Evolutionary conservation across 306 rosid species (phyloP), one percentile per base, ranked within the genome.

Genomic region (Lablab purpureus): DNA sequence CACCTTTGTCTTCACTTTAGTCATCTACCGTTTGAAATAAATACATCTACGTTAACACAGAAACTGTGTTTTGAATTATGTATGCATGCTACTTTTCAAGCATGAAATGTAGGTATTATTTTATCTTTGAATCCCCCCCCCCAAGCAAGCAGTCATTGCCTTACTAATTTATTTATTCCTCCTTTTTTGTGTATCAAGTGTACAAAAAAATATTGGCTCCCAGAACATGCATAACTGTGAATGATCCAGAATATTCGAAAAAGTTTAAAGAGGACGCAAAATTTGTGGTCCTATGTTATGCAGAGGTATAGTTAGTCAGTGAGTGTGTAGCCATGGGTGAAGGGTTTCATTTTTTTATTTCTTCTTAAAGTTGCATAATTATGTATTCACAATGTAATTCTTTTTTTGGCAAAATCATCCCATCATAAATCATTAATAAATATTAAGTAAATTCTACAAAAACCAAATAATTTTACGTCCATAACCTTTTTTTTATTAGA

Each of bases 81-180:
- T 23, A 49, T 21, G 82, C 12, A 67, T 51, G 68, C 28, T 83
- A 81, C 89, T 85, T 92, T 86, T 85, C 81, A 81, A 71, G 69
- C 83, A 80, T 80, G 81, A 45, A 85, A 79, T 80, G 67, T 69
- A 73, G 55, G 51, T 71, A 80, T 51, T 51, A 65, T 81, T 66
- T 73, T 67, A 82, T 47, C 43, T 13, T 23, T 37, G 76, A 28
- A 46, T 73, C 13, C 43, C n/a, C 30, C 34, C 22, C 46, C 52
- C n/a, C n/a, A n/a, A 32, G 37, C 27, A 66, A 27, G 69, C 13
- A 79, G 84, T 28, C 75, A 34, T 52, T 87, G 36, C 70, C 49
- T 75, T 64, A 45, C 66, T 70, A 56, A 43, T 73, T 70, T 64
- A 47, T 67, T 51, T 56, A 47, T 82, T 72, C 78, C 58, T 67